phyloP scores from a whole-genome alignment of 1,284 basidiomycete genomes.

The Ceratorhiza oryzae-sativae region DNA sequence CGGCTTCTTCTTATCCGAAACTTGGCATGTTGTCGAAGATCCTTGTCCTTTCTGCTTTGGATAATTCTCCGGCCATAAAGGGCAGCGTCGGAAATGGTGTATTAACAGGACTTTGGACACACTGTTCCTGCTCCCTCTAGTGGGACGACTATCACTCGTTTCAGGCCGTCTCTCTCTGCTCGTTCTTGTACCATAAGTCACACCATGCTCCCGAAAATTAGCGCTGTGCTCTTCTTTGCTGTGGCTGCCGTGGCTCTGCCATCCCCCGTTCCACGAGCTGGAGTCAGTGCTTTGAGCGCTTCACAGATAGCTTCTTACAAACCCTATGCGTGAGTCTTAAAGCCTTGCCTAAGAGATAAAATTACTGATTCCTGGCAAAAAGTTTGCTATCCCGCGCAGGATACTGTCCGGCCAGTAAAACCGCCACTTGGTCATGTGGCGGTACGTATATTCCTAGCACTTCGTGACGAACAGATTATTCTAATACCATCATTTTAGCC shows the following conservation, averaged over 20 bases:
- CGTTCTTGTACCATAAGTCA: too few species aligned
- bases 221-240: neutral
- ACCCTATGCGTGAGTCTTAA: slow-evolving; percentile 16
- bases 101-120: too few species aligned
- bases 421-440: slow-evolving; percentile 34
- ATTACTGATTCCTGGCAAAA: neutral
- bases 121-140: too few species aligned
- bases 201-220: too few species aligned
- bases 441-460: neutral
- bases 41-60: too few species aligned
- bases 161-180: too few species aligned
- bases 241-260: slow-evolving; percentile 28
- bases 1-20: too few species aligned
- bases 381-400: slow-evolving; percentile 30
- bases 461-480: neutral
- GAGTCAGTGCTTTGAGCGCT: neutral
- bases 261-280: slow-evolving; percentile 22
- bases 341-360: neutral
- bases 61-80: too few species aligned
- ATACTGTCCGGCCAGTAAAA: slow-evolving; percentile 34
- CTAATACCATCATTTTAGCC: slow-evolving; percentile 3
- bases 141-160: too few species aligned
- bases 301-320: slow-evolving; percentile 15
- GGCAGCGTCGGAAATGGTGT: too few species aligned
- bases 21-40: too few species aligned